Evolutionary conservation across 148 eudicot genomes (phyloP), one percentile per base, ranked within the genome.

Genomic region (Tetragonia tetragonoides): DNA sequence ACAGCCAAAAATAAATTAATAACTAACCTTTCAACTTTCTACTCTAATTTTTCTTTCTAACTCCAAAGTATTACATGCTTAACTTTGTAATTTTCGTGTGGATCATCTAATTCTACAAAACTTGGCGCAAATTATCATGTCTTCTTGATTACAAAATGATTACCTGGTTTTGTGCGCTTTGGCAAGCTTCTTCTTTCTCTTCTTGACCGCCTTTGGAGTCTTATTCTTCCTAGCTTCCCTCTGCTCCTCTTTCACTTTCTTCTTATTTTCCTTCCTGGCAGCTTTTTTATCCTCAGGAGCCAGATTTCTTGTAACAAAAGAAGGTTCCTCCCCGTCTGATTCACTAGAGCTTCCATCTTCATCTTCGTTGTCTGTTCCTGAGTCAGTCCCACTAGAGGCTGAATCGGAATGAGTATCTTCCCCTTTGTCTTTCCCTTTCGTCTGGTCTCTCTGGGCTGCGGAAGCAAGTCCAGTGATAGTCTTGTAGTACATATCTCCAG

Each of bases 241-340:
- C 84, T 95, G 90, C 85, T 91, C 97, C 85, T 95, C 97, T 86
- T 93, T 95, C 2, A 93, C 99, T 71, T 95, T 93, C 89, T 91
- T 95, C 90, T 95, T 95, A 85, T 95, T 90, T 80, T 90, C 94
- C 80, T 93, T 95, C 78, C 97, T 85, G 6, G 95, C 97, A 5
- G 92, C 93, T 84, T 87, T 91, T 72, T 66, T 89, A 10, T 93
- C 93, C 18, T 40, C 81, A 7, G 92, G 94, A 3, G 83, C 44
- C 77, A 69, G 73, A 81, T 70, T 82, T 73, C 23, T 71, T 80
- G 70, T 34, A 39, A 1, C 73, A 23, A 68, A 59, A 68, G 21
- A 17, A 4, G 74, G 53, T 69, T 37, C 79, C 66, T 76, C 44
- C 49, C 44, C 86, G 3, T 88, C 88, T 44, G 74, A 61, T 21